These are phyloP conservation scores for Dryas alaskensis DNA, from an alignment of 306 rosid genomes.

Conservation along the genomic window DNA sequence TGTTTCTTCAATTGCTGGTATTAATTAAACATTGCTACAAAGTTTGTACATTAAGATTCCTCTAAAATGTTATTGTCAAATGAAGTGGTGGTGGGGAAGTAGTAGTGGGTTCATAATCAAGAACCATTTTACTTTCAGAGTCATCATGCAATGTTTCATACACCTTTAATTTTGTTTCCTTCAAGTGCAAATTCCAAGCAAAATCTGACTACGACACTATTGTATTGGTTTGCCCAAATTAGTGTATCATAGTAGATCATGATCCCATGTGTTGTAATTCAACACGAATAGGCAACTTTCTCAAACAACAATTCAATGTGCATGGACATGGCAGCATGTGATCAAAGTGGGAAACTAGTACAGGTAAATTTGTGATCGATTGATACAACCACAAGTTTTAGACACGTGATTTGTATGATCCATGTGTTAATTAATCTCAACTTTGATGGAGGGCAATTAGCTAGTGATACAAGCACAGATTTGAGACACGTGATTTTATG, in stretches of 20 bases:
- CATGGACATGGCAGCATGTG: conserved; percentile 12
- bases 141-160: conserved; percentile 14
- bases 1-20: no score
- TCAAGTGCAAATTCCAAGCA: conserved; percentile 12
- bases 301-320: conserved; percentile 18
- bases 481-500: background rate
- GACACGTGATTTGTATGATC: no score
- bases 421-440: no score
- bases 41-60: background rate
- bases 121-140: background rate
- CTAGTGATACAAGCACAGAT: background rate
- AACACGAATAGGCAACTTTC: conserved; percentile 29
- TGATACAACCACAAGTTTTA: no score
- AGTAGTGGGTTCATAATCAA: background rate
- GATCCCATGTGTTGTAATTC: conserved; percentile 35
- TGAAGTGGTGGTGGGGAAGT: conserved; percentile 1
- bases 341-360: background rate
- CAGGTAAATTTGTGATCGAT: no score
- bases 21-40: no score
- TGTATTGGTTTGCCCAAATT: conserved; percentile 14
- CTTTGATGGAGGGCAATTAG: no score
- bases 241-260: background rate
- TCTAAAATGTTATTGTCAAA: background rate
- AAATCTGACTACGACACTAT: conserved; percentile 22
- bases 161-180: conserved; percentile 13